phyloP scores from a whole-genome alignment of 805 yeast species.

The Lachancea kluyveri region DNA sequence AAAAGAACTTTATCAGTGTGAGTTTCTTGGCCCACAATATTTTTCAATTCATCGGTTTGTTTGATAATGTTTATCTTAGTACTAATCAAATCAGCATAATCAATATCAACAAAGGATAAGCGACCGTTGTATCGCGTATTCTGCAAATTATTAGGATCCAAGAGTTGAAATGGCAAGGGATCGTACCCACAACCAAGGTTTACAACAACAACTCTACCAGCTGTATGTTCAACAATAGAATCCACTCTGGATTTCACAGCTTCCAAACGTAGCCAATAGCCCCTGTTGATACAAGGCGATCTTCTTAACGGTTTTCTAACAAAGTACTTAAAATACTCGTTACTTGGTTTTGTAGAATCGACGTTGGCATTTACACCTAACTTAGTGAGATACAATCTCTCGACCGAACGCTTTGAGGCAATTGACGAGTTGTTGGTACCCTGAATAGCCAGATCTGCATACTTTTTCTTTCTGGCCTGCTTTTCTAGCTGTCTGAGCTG shows the following conservation, averaged over 20 bases:
- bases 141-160: conserved; percentile 30
- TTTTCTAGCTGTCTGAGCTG: conserved; percentile 31
- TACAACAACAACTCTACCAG: conserved; percentile 38
- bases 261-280: conserved; percentile 77
- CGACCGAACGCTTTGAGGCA: conserved; percentile 77
- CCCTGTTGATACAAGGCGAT: conserved; percentile 76
- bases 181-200: conserved; percentile 80
- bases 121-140: conserved; percentile 26
- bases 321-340: conserved; percentile 57
- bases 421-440: conserved; percentile 82
- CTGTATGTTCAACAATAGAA: conserved; percentile 36
- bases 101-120: conserved; percentile 59
- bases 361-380: conserved; percentile 14
- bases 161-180: conserved; percentile 50
- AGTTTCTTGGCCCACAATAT: conserved; percentile 36
- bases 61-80: conserved; percentile 50
- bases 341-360: conserved; percentile 20
- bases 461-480: conserved; percentile 40
- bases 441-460: conserved; percentile 66
- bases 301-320: conserved; percentile 55
- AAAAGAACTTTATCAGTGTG: conserved; percentile 12
- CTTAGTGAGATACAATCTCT: conserved; percentile 42
- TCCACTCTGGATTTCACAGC: conserved; percentile 51
- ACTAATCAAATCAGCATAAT: conserved; percentile 61
- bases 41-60: conserved; percentile 39